Evolutionary conservation across 768 basidiomycete species (phyloP), one percentile per base, ranked within the genome.

Genomic region (Hydnomerulius pinastri): DNA sequence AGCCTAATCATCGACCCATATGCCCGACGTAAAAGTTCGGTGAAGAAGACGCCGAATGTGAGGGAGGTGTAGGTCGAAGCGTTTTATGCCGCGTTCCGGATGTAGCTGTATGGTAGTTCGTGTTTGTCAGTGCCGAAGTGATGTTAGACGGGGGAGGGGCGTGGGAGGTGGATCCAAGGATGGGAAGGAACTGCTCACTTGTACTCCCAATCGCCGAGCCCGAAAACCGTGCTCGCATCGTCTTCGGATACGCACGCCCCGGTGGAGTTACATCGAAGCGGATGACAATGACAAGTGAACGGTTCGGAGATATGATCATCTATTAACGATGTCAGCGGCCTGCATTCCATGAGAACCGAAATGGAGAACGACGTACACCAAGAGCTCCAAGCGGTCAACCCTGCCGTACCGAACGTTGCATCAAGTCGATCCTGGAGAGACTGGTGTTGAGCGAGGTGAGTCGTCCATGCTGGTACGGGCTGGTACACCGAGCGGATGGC

Each of bases 201-300:
- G 51, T 84, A 84, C 61, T 84, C 82, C 79, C 80, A 84, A 50
- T 80, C 79, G 0, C 81, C 82, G 4, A 82, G 70, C 17, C 78
- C 73, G 55, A 76, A 84, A 2, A 82, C 80, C 0, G 72, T 73
- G 48, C 77, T 57, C 11, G 81, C 80, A 43, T 79, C 77, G 23
- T 65, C 67, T 20, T 68, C 64, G 2, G 72, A 66, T 21, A 80
- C 69, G 50, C 77, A 79, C 0, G 58, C 59, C 4, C 74, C 73
- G 4, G 61, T 67, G 9, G 63, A 48, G 48, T 77, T 79, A 51
- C 77, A 79, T 0, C 78, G 77, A 12, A 79, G 60, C 0, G 71
- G 60, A 46, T 75, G 75, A 2, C 71, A 71, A 46, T 75, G 60
- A 53, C 77, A 79, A 15, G 67, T 73, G 59, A 79, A 76, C n/a